These are phyloP conservation scores for Leptographium galeiforme DNA, from an alignment of 2,329 filamentous ascomycete genomes.

Conservation along the genomic window DNA sequence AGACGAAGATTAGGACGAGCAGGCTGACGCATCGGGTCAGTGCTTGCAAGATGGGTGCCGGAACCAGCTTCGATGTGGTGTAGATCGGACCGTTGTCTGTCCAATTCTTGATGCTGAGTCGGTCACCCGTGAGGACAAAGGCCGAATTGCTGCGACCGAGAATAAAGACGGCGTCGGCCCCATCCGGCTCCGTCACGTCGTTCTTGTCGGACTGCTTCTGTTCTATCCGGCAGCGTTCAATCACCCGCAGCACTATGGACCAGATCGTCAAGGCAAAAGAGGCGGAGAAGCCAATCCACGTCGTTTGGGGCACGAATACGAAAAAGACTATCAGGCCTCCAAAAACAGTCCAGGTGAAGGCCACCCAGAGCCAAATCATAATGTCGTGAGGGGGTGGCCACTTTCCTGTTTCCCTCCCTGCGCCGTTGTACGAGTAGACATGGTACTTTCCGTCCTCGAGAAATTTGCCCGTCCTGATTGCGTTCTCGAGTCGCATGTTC, in stretches of 20 bases:
- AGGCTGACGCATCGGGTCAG: neutral
- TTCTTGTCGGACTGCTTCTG: neutral
- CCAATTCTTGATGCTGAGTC: neutral
- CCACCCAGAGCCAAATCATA: neutral
- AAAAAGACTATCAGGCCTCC: neutral
- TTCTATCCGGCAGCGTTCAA: neutral
- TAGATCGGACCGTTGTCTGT: neutral
- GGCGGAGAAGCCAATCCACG: neutral
- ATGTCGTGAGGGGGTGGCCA: neutral
- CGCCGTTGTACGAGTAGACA: neutral
- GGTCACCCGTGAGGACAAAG: neutral
- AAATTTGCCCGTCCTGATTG: neutral
- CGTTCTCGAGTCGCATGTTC: neutral
- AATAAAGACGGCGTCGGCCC: neutral
- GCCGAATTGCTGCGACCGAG: neutral
- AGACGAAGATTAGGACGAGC: neutral
- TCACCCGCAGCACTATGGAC: neutral
- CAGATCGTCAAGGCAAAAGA: neutral
- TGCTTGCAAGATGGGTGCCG: neutral
- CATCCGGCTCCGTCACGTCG: neutral
- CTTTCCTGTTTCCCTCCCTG: too few species aligned
- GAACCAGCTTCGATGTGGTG: neutral
- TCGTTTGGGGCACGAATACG: neutral
- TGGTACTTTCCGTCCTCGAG: neutral
- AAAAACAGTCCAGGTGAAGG: neutral